A percentile compares a stretch with the other conserved stretches of the same genome.
Evolutionary conservation across 495 filamentous ascomycete genomes (phyloP).

Genomic region (Corynascus novoguineensis): DNA sequence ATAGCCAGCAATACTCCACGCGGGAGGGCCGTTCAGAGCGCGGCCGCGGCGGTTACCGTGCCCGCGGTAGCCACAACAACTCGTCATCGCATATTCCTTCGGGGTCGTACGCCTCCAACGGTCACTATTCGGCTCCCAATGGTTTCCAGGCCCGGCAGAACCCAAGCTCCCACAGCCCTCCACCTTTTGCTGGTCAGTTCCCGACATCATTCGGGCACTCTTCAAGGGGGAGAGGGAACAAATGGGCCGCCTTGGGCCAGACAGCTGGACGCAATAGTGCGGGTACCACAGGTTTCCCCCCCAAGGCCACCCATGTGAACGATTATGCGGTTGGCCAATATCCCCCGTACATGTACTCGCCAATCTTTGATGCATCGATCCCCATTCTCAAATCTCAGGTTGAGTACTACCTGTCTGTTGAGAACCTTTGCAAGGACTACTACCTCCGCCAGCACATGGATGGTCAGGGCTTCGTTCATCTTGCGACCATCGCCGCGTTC

Average conservation of each 20-base stretch:
- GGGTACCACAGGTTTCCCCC: conserved; percentile 17
- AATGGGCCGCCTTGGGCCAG: conserved; percentile 19
- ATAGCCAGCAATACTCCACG: conserved; percentile 23
- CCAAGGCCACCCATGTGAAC: conserved; percentile 16
- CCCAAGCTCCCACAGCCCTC: conserved; percentile 20
- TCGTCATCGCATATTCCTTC: conserved; percentile 15
- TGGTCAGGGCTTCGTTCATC: conserved; percentile 80
- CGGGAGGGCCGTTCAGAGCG: conserved; percentile 38
- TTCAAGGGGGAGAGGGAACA: conserved; percentile 25
- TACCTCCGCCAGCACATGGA: conserved; percentile 91
- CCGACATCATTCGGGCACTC: conserved; percentile 17
- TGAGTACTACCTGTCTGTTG: conserved; percentile 95
- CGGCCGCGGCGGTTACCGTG: conserved; percentile 37
- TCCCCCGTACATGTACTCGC: conserved; percentile 16
- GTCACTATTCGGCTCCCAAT: conserved; percentile 22
- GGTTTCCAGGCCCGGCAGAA: conserved; percentile 27
- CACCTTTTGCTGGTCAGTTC: conserved; percentile 23
- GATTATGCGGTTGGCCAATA: conserved; percentile 21
- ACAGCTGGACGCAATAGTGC: conserved; percentile 16
- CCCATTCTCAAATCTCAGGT: conserved; percentile 53
- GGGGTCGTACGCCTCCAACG: conserved; percentile 17
- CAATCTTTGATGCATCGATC: conserved; percentile 21
- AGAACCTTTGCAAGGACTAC: conserved; percentile 92
- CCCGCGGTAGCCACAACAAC: conserved; percentile 30
- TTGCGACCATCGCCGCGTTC: conserved; percentile 73